Conservation (phyloP, 225 moss, liverwort and hornwort genomes). For the Ulota crispa region DNA sequence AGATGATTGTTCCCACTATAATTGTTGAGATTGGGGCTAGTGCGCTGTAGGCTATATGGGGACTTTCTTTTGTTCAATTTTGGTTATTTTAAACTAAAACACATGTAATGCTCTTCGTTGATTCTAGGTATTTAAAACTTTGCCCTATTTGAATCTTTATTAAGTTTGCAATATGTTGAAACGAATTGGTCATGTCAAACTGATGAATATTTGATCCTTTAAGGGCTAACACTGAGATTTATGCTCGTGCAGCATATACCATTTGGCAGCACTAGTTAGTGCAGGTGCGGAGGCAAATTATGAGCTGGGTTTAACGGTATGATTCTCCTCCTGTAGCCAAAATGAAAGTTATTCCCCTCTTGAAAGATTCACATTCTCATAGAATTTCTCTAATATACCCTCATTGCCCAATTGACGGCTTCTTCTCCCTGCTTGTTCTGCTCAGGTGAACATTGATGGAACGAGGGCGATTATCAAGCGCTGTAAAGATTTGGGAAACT, state of each 20-base stretch:
- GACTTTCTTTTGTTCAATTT: neutral
- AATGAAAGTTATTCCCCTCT: neutral
- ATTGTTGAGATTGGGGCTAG: too few species aligned
- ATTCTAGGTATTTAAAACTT: neutral
- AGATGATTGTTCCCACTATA: too few species aligned
- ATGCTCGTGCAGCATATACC: constrained; percentile 53
- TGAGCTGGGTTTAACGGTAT: constrained; percentile 53
- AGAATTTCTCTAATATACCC: neutral
- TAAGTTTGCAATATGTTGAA: neutral
- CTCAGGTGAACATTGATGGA: constrained; percentile 58
- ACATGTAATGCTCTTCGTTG: neutral
- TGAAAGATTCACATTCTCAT: neutral
- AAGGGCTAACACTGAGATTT: neutral
- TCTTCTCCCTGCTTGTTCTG: neutral
- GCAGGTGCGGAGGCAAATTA: constrained; percentile 54
- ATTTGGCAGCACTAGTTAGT: constrained; percentile 55
- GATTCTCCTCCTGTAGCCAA: neutral
- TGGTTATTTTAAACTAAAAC: neutral
- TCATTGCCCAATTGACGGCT: neutral
- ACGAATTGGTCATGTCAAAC: neutral
- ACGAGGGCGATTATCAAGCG: constrained; percentile 53
- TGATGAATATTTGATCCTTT: neutral
- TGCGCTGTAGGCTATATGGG: neutral
- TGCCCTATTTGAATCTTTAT: neutral
- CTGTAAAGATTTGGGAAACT: constrained; percentile 57